Base-by-base conservation (phyloP, 2,329 filamentous ascomycete species). In the Verticillium isaacii region DNA sequence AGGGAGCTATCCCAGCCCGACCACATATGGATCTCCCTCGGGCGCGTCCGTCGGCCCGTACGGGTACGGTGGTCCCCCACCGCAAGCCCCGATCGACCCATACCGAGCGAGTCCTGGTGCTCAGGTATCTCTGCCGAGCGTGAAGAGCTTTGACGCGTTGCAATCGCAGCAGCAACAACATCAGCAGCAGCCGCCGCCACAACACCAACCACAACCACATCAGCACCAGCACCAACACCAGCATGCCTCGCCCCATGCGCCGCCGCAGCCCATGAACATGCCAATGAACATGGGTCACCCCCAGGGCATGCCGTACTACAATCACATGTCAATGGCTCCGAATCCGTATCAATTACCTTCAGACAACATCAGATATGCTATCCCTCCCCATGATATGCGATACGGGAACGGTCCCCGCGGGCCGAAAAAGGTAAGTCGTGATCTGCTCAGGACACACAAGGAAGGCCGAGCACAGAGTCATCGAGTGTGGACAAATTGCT, bases 401-500 rank as follows among this genome's bases (percentile, higher is more conserved):
- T 83, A 82, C 66, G 73, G 78, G 37, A 68, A 71, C 56, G 76
- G 78, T 52, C 76, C 78, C 56, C 78, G 80, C 59, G 80, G 82
- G 23, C 81, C 84, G 50, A 86, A 86, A 68, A 86, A 86, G 82
- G 84, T 85, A 78, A 61, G 75, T 71, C 41, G 19, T 45, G 32
- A 6, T 58, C 23, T 37, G 57, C 56, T 62, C 60, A 56, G 61
- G 58, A 32, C 58, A 61, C 55, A 39, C 9, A 19, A 17, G 52
- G 39, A 25, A n/a, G 34, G 34, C 14, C 34, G 34, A 36, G 34
- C 9, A 14, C 34, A 36, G 29, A 29, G 4, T 29, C 29, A 29
- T 29, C 29, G 29, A 29, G 29, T 29, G 29, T 29, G 5, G 29
- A 29, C 32, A 2, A 57, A 29, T 45, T 5, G 9, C 36, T 61